phyloP scores from a whole-genome alignment of 306 rosid genomes.

The Luffa aegyptiaca region DNA sequence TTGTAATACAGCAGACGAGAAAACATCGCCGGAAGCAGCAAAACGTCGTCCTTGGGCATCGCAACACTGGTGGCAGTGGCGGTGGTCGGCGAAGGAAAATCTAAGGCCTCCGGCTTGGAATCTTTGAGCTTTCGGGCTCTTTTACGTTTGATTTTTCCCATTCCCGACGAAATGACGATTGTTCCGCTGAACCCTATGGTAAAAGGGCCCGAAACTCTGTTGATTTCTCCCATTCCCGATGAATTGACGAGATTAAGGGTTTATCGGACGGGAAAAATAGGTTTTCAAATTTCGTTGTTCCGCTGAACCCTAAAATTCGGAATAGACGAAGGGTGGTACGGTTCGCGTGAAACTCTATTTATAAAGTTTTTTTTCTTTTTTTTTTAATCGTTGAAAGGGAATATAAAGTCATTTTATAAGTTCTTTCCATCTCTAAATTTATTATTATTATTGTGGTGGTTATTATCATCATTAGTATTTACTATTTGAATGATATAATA shows the following conservation, averaged over 20 bases:
- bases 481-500: not conserved
- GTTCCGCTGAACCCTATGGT: no score
- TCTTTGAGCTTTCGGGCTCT: conserved; percentile 67
- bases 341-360: not conserved
- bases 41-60: conserved; percentile 34
- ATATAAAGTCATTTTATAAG: not conserved
- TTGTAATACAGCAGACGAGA: conserved; percentile 5
- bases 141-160: conserved; percentile 50
- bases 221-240: no score
- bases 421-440: not conserved
- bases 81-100: conserved; percentile 20
- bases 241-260: not conserved
- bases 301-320: not conserved
- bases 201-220: no score
- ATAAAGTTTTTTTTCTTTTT: no score
- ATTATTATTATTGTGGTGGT: no score
- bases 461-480: not conserved
- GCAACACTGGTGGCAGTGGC: conserved; percentile 11
- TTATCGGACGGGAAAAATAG: not conserved
- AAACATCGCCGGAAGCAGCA: conserved; percentile 23
- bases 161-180: not conserved
- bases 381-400: no score
- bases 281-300: not conserved
- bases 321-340: no score
- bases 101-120: conserved; percentile 57